phyloP scores from a whole-genome alignment of 495 filamentous ascomycete genomes.

The Geoglossum glabrum region DNA sequence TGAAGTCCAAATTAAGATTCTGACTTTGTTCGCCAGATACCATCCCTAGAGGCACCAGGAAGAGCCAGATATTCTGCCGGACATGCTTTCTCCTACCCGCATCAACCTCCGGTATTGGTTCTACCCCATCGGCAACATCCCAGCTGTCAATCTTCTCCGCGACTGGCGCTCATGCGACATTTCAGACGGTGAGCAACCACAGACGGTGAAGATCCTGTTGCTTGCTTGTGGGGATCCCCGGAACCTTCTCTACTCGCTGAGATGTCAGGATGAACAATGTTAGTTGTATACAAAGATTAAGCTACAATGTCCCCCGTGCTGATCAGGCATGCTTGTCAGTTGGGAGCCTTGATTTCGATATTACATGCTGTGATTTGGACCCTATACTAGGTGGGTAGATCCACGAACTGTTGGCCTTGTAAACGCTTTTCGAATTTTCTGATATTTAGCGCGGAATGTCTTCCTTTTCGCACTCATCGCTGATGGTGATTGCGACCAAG shows the following conservation, averaged over 20 bases:
- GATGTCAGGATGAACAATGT: background rate
- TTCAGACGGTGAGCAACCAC: background rate
- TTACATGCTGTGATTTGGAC: background rate
- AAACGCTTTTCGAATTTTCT: background rate
- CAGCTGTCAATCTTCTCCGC: background rate
- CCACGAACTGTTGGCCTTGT: too few species aligned
- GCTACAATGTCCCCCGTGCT: background rate
- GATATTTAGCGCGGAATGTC: background rate
- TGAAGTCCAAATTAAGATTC: too few species aligned
- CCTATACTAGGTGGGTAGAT: background rate
- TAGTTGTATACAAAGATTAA: background rate
- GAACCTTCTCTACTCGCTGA: background rate
- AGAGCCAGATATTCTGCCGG: too few species aligned
- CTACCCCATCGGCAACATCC: background rate
- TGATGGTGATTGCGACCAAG: background rate
- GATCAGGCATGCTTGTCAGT: background rate
- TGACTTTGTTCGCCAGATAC: too few species aligned
- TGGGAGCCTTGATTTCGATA: background rate
- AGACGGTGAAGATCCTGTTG: background rate
- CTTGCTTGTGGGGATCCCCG: background rate
- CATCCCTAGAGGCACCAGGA: too few species aligned
- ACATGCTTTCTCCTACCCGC: background rate
- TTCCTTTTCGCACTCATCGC: background rate
- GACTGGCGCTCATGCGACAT: background rate
- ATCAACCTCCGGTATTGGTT: background rate